Evolutionary conservation across 163 green algal genomes (phyloP), one percentile per base, ranked within the genome.

Genomic region (Prototheca cutis): DNA sequence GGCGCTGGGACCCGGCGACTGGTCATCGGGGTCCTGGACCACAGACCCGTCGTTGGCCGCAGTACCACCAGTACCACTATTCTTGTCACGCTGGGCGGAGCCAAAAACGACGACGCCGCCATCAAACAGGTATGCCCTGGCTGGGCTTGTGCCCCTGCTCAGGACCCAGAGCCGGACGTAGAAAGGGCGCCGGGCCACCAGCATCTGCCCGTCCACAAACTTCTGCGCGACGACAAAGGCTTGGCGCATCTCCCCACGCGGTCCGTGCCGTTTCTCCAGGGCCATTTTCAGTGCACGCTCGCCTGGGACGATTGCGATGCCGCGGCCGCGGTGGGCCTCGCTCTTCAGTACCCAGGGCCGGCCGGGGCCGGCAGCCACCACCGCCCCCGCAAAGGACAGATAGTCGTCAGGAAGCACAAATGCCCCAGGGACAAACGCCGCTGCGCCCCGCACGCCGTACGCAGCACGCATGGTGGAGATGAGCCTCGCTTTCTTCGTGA

Each of bases 291-390:
- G n/a, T n/a, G n/a, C n/a, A n/a, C n/a, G n/a, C n/a, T n/a, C n/a
- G n/a, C n/a, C 31, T 0, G 69, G 55, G 25, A 80, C 53, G 51
- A 87, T 66, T 29, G 62, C 52, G 33, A 91, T 65, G 3, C 83
- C 84, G 58, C 76, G 84, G 66, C 84, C 85, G 36, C 87, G 67
- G 76, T 93, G 85, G 47, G 78, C 71, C 8, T 83, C 67, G 27
- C 79, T 80, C 61, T 93, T 93, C 7, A 93, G 66, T 51, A 89
- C 87, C 85, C 85, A 93, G 58, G 25, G 33, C 78, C 53, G 18
- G 54, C 52, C 23, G 48, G 13, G 3, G 25, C 58, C 17, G 31
- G n/a, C 30, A 55, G 61, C 23, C 29, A 31, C 7, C 23, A 40
- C 40, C 61, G 40, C 61, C 58, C 40, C 58, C 18, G 62, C 62